These are phyloP conservation scores for Raddia distichophylla DNA, from an alignment of 176 grass and related monocot species.

Conservation along the genomic window DNA sequence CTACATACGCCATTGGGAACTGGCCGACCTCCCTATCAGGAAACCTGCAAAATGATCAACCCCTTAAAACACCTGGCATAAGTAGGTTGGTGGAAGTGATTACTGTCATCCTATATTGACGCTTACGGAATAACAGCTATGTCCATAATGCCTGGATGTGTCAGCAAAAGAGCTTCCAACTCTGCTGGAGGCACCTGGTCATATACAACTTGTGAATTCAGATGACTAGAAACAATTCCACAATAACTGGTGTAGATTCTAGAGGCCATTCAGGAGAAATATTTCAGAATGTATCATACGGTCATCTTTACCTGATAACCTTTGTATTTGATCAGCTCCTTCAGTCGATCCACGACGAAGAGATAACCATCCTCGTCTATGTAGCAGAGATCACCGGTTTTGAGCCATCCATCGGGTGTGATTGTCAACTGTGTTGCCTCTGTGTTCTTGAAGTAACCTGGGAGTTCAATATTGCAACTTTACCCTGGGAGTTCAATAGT, in stretches of 20 bases:
- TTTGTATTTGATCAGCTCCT: conserved; percentile 99
- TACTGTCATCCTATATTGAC: neutral
- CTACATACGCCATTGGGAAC: conserved; percentile 83
- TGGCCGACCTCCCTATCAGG: conserved; percentile 83
- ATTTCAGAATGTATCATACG: neutral
- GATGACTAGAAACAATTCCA: neutral
- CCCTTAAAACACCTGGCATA: neutral
- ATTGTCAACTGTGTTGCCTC: conserved; percentile 76
- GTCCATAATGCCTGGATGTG: conserved; percentile 66
- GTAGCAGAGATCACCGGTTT: conserved; percentile 93
- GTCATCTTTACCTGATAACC: conserved; percentile 75
- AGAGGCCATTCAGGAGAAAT: neutral
- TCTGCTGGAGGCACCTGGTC: conserved; percentile 86
- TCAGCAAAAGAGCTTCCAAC: conserved; percentile 83
- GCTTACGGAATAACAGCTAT: conserved; percentile 84
- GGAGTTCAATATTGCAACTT: conserved; percentile 23
- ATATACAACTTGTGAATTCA: conserved; percentile 5
- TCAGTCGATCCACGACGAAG: conserved; percentile 90
- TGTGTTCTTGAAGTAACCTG: conserved; percentile 85
- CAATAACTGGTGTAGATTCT: neutral
- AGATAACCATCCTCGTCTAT: conserved; percentile 95
- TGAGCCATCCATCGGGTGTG: conserved; percentile 80
- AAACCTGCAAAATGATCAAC: conserved; percentile 52
- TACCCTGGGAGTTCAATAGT: conserved; percentile 42
- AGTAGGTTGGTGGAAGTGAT: neutral